These are phyloP conservation scores for Clitocybe nebularis DNA, from an alignment of 1,284 basidiomycete species.

Conservation along the genomic window DNA sequence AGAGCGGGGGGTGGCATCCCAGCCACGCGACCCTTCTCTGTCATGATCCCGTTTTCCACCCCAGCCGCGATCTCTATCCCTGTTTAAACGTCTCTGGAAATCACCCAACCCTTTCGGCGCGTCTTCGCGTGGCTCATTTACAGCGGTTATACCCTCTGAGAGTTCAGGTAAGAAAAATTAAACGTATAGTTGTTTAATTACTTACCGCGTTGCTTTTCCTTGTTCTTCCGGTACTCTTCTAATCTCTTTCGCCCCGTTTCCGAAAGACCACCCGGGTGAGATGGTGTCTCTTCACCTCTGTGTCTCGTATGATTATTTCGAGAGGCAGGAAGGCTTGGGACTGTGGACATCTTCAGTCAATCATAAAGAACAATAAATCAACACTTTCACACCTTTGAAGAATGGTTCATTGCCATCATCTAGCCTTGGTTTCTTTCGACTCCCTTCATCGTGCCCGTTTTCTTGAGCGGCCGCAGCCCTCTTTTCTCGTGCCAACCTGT, in stretches of 20 bases:
- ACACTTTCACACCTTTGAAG: constrained; percentile 72
- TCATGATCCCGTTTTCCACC: constrained; percentile 27
- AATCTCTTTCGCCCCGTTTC: constrained; percentile 67
- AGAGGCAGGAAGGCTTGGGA: constrained; percentile 67
- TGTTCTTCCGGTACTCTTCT: constrained; percentile 70
- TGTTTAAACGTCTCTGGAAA: constrained; percentile 66
- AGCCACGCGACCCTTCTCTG: constrained; percentile 33
- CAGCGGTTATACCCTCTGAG: constrained; percentile 60
- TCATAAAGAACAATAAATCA: background rate
- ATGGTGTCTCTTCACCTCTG: constrained; percentile 86
- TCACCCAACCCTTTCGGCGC: constrained; percentile 66
- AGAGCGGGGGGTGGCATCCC: constrained; percentile 73
- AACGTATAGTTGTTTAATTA: constrained; percentile 6
- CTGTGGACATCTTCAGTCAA: constrained; percentile 33
- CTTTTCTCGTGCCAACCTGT: constrained; percentile 86
- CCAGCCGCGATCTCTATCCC: constrained; percentile 47
- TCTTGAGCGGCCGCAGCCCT: constrained; percentile 51
- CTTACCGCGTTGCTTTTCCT: constrained; percentile 65
- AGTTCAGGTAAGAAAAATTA: constrained; percentile 6
- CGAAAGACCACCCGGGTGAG: constrained; percentile 87
- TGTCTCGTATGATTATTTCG: constrained; percentile 62
- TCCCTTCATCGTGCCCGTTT: constrained; percentile 38
- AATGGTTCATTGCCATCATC: constrained; percentile 61
- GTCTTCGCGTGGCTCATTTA: constrained; percentile 48
- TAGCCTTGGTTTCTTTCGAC: constrained; percentile 63